Percentiles rank a stretch among this genome's conserved stretches.
Evolutionary conservation across 1,139 yeast genomes (phyloP).

Genomic region (Kodamaea plutei): DNA sequence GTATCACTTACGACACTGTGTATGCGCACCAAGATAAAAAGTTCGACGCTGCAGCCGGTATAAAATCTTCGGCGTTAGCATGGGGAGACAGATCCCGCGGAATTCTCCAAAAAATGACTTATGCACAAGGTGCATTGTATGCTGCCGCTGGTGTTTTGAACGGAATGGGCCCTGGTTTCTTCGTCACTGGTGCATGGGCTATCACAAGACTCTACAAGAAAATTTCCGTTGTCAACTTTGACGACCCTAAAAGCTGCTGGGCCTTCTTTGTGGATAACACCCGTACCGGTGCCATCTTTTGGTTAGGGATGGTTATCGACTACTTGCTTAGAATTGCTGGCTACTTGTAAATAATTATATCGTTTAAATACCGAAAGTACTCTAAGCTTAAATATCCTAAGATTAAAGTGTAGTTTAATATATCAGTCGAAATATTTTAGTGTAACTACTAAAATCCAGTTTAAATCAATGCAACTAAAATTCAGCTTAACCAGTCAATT

Average conservation of each 20-base stretch:
- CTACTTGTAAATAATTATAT: constrained; percentile 20
- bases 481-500: too few relatives aligned
- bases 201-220: constrained; percentile 63
- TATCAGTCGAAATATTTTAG: too few relatives aligned
- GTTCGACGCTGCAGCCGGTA: constrained; percentile 84
- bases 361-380: too few relatives aligned
- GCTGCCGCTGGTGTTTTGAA: constrained; percentile 74
- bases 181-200: constrained; percentile 61
- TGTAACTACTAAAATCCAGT: too few relatives aligned
- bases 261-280: constrained; percentile 72
- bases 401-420: too few relatives aligned
- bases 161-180: constrained; percentile 85
- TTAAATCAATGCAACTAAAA: too few relatives aligned
- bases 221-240: constrained; percentile 70
- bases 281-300: constrained; percentile 72
- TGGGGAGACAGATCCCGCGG: constrained; percentile 83
- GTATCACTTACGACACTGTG: constrained; percentile 91
- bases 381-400: too few relatives aligned
- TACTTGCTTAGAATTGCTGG: constrained; percentile 54
- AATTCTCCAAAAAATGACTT: constrained; percentile 58
- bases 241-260: constrained; percentile 82
- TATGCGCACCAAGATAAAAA: constrained; percentile 97
- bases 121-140: constrained; percentile 62
- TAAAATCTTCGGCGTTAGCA: constrained; percentile 89
- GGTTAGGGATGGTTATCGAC: constrained; percentile 74